Base-by-base conservation (phyloP, 139 green algal genomes). In the Gonium pectorale region DNA sequence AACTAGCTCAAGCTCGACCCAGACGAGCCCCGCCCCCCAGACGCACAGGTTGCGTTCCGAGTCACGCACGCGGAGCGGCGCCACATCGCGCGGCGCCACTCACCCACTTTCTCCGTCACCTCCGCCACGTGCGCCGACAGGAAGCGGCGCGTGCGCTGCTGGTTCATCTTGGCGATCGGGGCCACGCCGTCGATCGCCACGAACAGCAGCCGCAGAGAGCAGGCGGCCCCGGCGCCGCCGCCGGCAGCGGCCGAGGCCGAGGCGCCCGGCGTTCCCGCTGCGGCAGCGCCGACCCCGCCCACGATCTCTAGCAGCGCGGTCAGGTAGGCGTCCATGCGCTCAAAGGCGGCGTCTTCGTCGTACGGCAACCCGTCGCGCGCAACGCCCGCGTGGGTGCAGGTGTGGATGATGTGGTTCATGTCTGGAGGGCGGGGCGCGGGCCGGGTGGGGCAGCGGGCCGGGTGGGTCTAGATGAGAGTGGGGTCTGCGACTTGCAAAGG, bases 371-470 rank as follows among this genome's bases (percentile, higher is more conserved):
- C 26, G 29, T 79, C 63, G 9, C 84, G 81, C 52, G 87, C 46
- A 19, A 31, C 2, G 19, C 19, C 9, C 17, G 70, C 70, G 46
- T 79, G 70, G n/a, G 70, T 79, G 38, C 72, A 98, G 94, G 40
- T 92, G 79, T 98, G 95, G 41, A 98, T 95, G 84, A 98, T 98
- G 63, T 97, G 95, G 88, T 98, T 98, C 88, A 96, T 94, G 81
- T 96, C 91, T 80, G 68, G 41, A 37, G 40, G 9, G 3, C 27
- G 33, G 38, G 29, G 59, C 3, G 68, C 26, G 41, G 9, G 56
- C 27, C 5, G 7, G 40, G 54, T 11, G 31, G 46, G 31, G 40
- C 17, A 9, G 24, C 13, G 54, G 24, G 29, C 6, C 8, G 41
- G 15, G 33, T 29, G 43, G n/a, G 40, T 60, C n/a, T n/a, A n/a